Evolutionary conservation across 169 alveolate genomes (phyloP).

Genomic region (Pseudocohnilembus persalinus): DNA sequence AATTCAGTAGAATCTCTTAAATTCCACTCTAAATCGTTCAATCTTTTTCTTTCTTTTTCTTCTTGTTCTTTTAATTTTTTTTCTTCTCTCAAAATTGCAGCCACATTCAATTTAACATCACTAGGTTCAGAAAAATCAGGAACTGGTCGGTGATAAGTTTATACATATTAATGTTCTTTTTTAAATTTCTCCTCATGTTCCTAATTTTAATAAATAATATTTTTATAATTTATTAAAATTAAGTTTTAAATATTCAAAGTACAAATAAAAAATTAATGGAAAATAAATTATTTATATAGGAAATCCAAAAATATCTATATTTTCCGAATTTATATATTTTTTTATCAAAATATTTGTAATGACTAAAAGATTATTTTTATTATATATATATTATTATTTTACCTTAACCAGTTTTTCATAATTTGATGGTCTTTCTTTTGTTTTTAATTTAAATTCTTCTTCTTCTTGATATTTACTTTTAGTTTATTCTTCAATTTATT

Average conservation of each 20-base stretch:
- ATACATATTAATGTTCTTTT: constrained; percentile 61
- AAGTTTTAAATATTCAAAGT: too few species aligned
- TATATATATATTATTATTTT: too few species aligned
- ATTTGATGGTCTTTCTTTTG: constrained; percentile 70
- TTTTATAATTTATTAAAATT: too few species aligned
- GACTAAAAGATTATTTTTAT: too few species aligned
- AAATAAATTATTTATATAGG: too few species aligned
- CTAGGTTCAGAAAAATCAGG: constrained; percentile 68
- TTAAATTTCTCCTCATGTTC: constrained; percentile 56
- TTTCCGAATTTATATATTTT: too few species aligned
- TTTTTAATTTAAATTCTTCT: constrained; percentile 55
- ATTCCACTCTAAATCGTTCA: constrained; percentile 76
- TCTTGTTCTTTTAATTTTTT: constrained; percentile 70
- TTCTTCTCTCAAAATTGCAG: constrained; percentile 87
- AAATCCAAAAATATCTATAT: too few species aligned
- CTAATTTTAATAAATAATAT: too few species aligned
- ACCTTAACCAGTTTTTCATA: constrained; percentile 58
- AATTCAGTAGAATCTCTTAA: constrained; percentile 81
- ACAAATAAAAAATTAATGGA: not conserved
- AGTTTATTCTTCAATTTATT: constrained; percentile 51
- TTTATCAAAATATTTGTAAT: too few species aligned
- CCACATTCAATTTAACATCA: constrained; percentile 74
- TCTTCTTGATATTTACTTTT: constrained; percentile 46
- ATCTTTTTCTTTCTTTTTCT: constrained; percentile 73
- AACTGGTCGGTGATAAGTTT: constrained; percentile 55